A percentile compares a stretch with the other conserved stretches of the same genome.
phyloP scores from a whole-genome alignment of 257 asterid genomes.

The Fraxinus cuspidata region DNA sequence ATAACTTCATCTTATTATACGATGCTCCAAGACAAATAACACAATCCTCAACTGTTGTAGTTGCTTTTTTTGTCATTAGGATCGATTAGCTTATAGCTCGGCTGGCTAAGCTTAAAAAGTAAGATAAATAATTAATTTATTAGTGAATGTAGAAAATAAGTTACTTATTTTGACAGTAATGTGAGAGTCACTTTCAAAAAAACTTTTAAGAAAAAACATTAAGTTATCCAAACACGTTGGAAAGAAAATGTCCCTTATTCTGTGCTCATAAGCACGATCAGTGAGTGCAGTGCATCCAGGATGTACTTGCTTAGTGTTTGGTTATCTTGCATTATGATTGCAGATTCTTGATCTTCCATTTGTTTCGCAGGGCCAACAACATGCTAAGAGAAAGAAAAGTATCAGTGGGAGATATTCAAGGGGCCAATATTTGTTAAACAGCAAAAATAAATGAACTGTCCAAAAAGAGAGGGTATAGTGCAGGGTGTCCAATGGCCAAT shows the following conservation, averaged over 20 bases:
- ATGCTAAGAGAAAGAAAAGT: conserved; percentile 42
- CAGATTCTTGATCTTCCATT: conserved; percentile 42
- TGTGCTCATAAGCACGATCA: background rate
- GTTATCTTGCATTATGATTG: conserved; percentile 52
- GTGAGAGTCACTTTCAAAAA: background rate
- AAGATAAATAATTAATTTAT: too few relatives aligned
- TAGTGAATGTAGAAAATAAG: too few relatives aligned
- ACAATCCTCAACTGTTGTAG: too few relatives aligned
- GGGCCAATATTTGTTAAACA: background rate
- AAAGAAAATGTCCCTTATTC: too few relatives aligned
- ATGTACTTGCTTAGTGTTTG: conserved; percentile 54
- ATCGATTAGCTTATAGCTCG: too few relatives aligned
- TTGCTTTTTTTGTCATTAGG: too few relatives aligned
- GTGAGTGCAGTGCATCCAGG: conserved; percentile 8
- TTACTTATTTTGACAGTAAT: background rate
- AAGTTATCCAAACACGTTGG: too few relatives aligned
- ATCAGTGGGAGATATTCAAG: conserved; percentile 22
- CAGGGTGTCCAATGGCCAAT: background rate
- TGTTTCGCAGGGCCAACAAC: conserved; percentile 33
- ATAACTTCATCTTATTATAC: background rate
- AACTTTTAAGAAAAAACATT: too few relatives aligned
- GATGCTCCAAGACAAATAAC: conserved; percentile 24
- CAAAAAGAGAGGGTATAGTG: background rate
- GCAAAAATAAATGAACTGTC: background rate
- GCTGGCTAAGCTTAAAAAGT: too few relatives aligned